Evolutionary conservation across 1,284 basidiomycete species (phyloP).

Genomic region (Earliella scabrosa): DNA sequence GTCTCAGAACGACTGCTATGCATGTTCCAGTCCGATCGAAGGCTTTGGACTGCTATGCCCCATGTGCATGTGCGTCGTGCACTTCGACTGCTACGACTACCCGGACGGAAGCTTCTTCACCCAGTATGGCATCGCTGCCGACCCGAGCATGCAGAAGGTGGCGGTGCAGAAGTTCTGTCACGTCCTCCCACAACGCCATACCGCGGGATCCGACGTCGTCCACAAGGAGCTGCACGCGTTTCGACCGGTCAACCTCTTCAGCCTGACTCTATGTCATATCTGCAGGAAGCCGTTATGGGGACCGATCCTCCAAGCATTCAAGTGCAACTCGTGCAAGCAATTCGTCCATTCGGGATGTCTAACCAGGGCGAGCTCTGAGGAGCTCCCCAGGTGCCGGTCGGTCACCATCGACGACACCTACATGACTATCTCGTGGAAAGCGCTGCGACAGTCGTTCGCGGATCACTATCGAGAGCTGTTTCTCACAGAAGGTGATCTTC

Average conservation of each 20-base stretch:
- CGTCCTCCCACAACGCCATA: slow-evolving; percentile 41
- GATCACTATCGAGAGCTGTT: slow-evolving; percentile 52
- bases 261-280: slow-evolving; percentile 65
- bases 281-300: slow-evolving; percentile 81
- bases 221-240: slow-evolving; percentile 51
- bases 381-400: slow-evolving; percentile 44
- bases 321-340: slow-evolving; percentile 63
- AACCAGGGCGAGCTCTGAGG: slow-evolving; percentile 23
- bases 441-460: slow-evolving; percentile 58
- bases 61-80: slow-evolving; percentile 65
- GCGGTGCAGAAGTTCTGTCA: slow-evolving; percentile 66
- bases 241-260: slow-evolving; percentile 68
- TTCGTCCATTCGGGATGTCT: slow-evolving; percentile 67
- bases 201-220: slow-evolving; percentile 29
- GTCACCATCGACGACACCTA: slow-evolving; percentile 45
- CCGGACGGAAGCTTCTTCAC: slow-evolving; percentile 61
- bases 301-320: slow-evolving; percentile 59
- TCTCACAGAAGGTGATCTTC: slow-evolving; percentile 48
- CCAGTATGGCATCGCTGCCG: slow-evolving; percentile 52
- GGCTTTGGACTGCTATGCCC: slow-evolving; percentile 71
- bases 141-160: slow-evolving; percentile 53
- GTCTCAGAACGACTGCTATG: slow-evolving; percentile 52
- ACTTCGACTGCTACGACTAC: slow-evolving; percentile 76
- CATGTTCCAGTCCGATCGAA: slow-evolving; percentile 52
- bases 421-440: slow-evolving; percentile 54